Conservation (phyloP, 495 filamentous ascomycete species). For the Hypoxylon trugodes region DNA sequence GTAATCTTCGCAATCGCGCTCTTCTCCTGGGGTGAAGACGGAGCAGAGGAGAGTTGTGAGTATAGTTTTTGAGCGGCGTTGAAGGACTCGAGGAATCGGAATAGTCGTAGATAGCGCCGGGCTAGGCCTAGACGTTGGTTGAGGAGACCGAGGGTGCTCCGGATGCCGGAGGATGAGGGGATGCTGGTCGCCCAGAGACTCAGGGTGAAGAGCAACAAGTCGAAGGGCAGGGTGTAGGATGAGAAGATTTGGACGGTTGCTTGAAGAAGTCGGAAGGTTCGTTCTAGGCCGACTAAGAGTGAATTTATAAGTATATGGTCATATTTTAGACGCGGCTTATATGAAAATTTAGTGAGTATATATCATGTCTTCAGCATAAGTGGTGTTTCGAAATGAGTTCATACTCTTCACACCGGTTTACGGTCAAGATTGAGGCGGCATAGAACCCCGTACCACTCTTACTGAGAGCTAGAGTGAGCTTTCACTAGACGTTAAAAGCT, state of each 20-base stretch:
- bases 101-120: constrained; percentile 68
- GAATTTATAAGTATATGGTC: neutral
- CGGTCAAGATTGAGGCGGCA: too few relatives aligned
- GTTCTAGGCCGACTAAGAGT: constrained; percentile 64
- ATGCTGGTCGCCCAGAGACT: neutral
- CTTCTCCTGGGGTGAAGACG: neutral
- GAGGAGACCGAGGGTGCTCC: constrained; percentile 34
- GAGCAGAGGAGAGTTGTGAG: constrained; percentile 1
- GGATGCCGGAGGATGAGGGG: constrained; percentile 13
- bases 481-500: too few relatives aligned
- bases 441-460: too few relatives aligned
- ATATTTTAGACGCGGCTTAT: too few relatives aligned
- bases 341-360: too few relatives aligned
- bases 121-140: constrained; percentile 49
- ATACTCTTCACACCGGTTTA: too few relatives aligned
- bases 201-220: constrained; percentile 36
- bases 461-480: too few relatives aligned
- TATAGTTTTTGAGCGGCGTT: constrained; percentile 51
- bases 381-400: too few relatives aligned
- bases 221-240: constrained; percentile 45
- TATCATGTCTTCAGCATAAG: too few relatives aligned
- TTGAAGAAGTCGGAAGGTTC: constrained; percentile 69
- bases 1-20: neutral
- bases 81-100: constrained; percentile 70
- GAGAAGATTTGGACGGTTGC: constrained; percentile 59